Percentiles rank a stretch among this genome's conserved stretches.
phyloP scores from a whole-genome alignment of 2,329 filamentous ascomycete genomes.

The Alternaria viburni region DNA sequence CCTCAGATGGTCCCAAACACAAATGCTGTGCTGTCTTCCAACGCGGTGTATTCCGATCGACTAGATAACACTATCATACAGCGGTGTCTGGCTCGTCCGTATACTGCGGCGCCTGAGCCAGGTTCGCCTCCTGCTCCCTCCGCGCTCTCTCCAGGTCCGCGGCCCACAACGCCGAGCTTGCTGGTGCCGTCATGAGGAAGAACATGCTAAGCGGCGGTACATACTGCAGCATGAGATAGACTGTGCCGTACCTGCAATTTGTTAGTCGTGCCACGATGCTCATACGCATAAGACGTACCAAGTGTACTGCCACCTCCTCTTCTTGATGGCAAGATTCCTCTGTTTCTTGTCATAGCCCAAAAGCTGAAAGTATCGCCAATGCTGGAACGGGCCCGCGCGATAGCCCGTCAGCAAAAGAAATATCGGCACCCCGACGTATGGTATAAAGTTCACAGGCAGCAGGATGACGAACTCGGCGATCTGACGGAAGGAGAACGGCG shows the following conservation, averaged over 20 bases:
- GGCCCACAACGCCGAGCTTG: slow-evolving; percentile 86
- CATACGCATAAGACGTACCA: slow-evolving; percentile 59
- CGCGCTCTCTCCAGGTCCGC: slow-evolving; percentile 69
- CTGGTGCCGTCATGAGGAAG: slow-evolving; percentile 86
- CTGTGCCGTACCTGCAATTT: slow-evolving; percentile 71
- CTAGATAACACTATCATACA: slow-evolving; percentile 17
- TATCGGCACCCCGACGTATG: slow-evolving; percentile 79
- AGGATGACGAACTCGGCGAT: slow-evolving; percentile 78
- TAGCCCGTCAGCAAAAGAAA: slow-evolving; percentile 91
- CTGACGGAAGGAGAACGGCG: slow-evolving; percentile 89
- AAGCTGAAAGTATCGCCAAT: slow-evolving; percentile 89
- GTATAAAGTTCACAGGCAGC: slow-evolving; percentile 81
- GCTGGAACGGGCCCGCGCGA: slow-evolving; percentile 83
- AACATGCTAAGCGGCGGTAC: slow-evolving; percentile 91
- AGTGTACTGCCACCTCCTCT: slow-evolving; percentile 79
- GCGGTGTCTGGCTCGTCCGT: slow-evolving; percentile 36
- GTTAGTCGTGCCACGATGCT: too few species aligned
- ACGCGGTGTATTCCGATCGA: neutral
- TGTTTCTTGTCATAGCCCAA: slow-evolving; percentile 76
- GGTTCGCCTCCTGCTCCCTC: slow-evolving; percentile 31
- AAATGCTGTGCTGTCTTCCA: neutral
- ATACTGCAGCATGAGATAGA: slow-evolving; percentile 84
- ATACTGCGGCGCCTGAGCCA: slow-evolving; percentile 30
- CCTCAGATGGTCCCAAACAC: slow-evolving; percentile 1
- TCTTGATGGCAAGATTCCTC: slow-evolving; percentile 71